Conservation (phyloP, 2,329 filamentous ascomycete genomes). For the Aspergillus felis region DNA sequence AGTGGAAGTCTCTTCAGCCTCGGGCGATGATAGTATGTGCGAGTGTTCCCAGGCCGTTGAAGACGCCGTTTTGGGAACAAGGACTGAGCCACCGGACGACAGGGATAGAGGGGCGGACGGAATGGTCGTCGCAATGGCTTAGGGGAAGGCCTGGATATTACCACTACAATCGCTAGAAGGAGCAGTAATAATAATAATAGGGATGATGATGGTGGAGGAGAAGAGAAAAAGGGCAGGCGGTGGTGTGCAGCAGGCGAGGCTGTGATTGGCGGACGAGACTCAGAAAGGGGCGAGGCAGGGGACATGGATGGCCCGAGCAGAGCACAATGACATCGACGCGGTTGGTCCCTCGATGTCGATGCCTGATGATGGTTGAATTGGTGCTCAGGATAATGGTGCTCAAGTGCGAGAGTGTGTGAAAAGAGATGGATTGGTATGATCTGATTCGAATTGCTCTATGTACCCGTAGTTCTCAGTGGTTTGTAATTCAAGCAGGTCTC, state of each 20-base stretch:
- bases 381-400: no score
- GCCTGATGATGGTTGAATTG: background rate
- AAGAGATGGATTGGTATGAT: background rate
- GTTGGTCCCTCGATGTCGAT: background rate
- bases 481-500: background rate
- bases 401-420: no score
- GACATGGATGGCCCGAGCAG: slow-evolving; percentile 13
- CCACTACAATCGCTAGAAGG: background rate
- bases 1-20: slow-evolving; percentile 30
- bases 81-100: slow-evolving; percentile 5
- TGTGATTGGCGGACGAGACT: slow-evolving; percentile 19
- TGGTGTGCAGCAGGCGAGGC: background rate
- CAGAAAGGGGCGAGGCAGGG: slow-evolving; percentile 23
- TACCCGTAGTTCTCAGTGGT: background rate
- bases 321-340: slow-evolving; percentile 1
- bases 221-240: slow-evolving; percentile 4
- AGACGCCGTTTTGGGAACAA: slow-evolving; percentile 26
- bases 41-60: slow-evolving; percentile 14
- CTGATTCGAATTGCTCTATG: background rate
- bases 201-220: slow-evolving; percentile 5
- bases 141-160: background rate
- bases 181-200: background rate
- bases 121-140: slow-evolving; percentile 8
- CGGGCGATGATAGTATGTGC: slow-evolving; percentile 34
- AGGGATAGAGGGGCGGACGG: slow-evolving; percentile 5